A percentile compares a stretch with the other conserved stretches of the same genome.
These are phyloP conservation scores for Volvox reticuliferus DNA, from an alignment of 139 green algal genomes.

Conservation along the genomic window DNA sequence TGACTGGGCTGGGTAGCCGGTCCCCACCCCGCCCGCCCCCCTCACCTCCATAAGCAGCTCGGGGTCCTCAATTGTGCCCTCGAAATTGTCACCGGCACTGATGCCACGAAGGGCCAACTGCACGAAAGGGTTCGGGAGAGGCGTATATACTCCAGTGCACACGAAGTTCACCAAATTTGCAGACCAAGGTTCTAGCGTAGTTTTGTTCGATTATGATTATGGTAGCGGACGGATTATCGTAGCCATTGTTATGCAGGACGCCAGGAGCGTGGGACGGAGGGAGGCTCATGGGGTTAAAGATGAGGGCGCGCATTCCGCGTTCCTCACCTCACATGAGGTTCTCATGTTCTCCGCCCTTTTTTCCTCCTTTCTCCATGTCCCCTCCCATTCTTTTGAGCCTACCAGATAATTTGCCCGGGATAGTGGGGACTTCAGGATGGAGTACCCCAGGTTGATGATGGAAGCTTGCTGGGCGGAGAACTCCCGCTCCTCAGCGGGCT, in stretches of 20 bases:
- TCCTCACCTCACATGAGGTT: no score
- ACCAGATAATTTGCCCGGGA: conserved; percentile 78
- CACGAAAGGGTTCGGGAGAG: neutral
- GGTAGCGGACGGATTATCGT: no score
- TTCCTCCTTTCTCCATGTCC: no score
- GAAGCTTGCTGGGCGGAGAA: conserved; percentile 71
- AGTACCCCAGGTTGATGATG: conserved; percentile 78
- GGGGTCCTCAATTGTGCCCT: conserved; percentile 53
- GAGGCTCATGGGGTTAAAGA: no score
- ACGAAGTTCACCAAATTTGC: no score
- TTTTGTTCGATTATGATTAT: no score
- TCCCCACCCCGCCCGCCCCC: neutral
- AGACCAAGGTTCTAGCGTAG: no score
- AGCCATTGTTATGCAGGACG: neutral
- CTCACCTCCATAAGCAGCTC: conserved; percentile 78
- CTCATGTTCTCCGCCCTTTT: no score
- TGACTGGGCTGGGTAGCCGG: no score
- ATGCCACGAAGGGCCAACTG: conserved; percentile 65
- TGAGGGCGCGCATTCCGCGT: no score
- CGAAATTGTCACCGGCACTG: conserved; percentile 41
- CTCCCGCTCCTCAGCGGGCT: conserved; percentile 62
- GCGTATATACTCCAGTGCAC: no score
- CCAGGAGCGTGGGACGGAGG: neutral
- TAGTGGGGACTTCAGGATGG: conserved; percentile 71
- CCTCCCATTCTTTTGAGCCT: neutral